Conservation (phyloP, 768 basidiomycete genomes). For the Boletus sp. region DNA sequence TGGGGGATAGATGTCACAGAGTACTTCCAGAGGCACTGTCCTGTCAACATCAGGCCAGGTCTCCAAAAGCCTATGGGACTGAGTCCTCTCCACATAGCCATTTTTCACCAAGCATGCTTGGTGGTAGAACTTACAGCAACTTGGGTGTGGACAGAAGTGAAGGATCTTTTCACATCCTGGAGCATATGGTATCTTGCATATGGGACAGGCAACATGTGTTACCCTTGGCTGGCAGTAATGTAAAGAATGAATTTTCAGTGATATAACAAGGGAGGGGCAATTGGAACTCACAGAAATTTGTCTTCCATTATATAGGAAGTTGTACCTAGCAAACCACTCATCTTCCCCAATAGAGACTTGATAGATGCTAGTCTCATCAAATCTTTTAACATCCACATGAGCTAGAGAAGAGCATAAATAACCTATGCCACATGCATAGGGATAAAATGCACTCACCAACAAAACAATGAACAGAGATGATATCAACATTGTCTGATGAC, state of each 20-base stretch:
- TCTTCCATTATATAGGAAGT: conserved; percentile 35
- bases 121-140: conserved; percentile 50
- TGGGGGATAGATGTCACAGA: neutral
- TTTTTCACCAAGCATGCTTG: conserved; percentile 40
- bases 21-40: neutral
- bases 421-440: neutral
- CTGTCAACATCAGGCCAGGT: conserved; percentile 38
- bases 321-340: conserved; percentile 50
- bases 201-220: conserved; percentile 35
- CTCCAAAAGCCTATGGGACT: conserved; percentile 32
- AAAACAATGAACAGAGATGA: conserved; percentile 44
- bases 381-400: conserved; percentile 31
- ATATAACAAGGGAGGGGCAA: neutral
- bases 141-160: conserved; percentile 57
- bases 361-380: conserved; percentile 39
- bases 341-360: conserved; percentile 40
- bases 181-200: conserved; percentile 47
- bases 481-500: conserved; percentile 48
- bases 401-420: conserved; percentile 25
- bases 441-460: conserved; percentile 36
- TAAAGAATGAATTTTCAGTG: neutral
- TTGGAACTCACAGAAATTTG: conserved; percentile 35
- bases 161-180: conserved; percentile 42
- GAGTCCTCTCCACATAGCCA: conserved; percentile 24
- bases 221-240: conserved; percentile 41